These are phyloP conservation scores for Vanilla planifolia DNA, from an alignment of 106 monocot species.

Conservation along the genomic window DNA sequence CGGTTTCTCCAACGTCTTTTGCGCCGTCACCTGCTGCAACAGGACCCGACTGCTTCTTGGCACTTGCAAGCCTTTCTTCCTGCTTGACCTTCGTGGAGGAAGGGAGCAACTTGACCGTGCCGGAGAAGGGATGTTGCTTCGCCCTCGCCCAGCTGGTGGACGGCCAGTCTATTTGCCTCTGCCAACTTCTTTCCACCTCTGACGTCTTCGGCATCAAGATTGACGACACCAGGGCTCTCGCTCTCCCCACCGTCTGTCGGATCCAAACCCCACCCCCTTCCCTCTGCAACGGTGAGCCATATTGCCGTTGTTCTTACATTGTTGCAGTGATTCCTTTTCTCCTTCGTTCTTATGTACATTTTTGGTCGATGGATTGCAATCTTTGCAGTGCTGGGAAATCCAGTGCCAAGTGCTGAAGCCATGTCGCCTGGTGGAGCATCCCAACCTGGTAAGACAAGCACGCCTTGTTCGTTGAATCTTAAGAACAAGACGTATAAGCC, in stretches of 20 bases:
- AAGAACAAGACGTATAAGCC: neutral
- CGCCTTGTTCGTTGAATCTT: neutral
- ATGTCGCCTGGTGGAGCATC: neutral
- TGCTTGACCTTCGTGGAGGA: constrained; percentile 43
- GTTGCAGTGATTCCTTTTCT: too few relatives aligned
- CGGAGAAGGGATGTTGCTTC: constrained; percentile 51
- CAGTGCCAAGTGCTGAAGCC: neutral
- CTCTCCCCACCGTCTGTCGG: constrained; percentile 35
- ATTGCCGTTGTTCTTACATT: neutral
- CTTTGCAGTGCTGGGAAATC: constrained; percentile 2
- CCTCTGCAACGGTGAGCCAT: constrained; percentile 30
- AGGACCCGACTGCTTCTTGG: constrained; percentile 12
- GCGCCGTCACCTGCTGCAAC: constrained; percentile 8
- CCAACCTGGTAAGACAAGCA: neutral
- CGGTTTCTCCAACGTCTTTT: neutral
- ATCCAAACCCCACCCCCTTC: constrained; percentile 24
- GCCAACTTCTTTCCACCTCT: constrained; percentile 26
- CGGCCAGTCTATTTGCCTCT: constrained; percentile 32
- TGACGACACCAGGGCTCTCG: constrained; percentile 34
- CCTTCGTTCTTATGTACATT: neutral
- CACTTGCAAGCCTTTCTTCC: constrained; percentile 23
- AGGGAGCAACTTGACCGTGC: constrained; percentile 37
- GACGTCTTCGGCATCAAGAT: constrained; percentile 26
- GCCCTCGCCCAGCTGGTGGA: constrained; percentile 19
- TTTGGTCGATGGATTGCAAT: neutral